Base-by-base conservation (phyloP, 108 stramenopile species). In the Skeletonema tropicum region DNA sequence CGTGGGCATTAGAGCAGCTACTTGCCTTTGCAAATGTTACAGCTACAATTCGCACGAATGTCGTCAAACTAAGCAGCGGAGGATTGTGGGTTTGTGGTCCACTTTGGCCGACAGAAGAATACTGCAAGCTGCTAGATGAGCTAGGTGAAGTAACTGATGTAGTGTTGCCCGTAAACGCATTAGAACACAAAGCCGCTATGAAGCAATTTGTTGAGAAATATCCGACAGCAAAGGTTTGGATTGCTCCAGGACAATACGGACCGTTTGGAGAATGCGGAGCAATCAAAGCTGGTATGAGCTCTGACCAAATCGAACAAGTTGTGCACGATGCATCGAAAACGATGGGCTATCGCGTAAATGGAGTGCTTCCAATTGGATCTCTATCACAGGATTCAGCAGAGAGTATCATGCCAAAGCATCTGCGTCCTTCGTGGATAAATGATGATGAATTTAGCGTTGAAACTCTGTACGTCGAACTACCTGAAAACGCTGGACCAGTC, bases 1-100 rank as follows among this genome's bases (percentile, higher is more conserved):
- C 88, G 7, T 88, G 87, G 87, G 87, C 87, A 39, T 70, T 88
- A n/a, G 87, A 88, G 58, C 87, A 88, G 42, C 67, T 88, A 12
- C 67, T 88, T 57, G 83, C 82, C 10, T 88, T 88, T 82, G 85
- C 85, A 60, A 88, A 88, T 75, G 87, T 88, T 10, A 84, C 87
- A 21, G 87, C 87, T 1, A 86, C 85, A 13, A 86, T 88, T 60
- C 85, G 87, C 33, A 77, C 76, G 32, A 79, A 77, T 59, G 87
- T 88, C 2, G 64, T 88, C 17, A 58, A 77, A 66, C 49, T 88
- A 26, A 62, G 32, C 29, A 74, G 76, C 12, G 87, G 87, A 29
- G 84, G 84, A 14, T 57, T 87, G 30, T 87, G 87, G 87, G 84
- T 87, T 2, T 71, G 85, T 55, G 61, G 67, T 62, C 87, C 87